Percentiles rank a stretch among this genome's conserved stretches.
Evolutionary conservation across 192 early-diverging fungal species (phyloP).

Genomic region (Umbelopsis sp.): DNA sequence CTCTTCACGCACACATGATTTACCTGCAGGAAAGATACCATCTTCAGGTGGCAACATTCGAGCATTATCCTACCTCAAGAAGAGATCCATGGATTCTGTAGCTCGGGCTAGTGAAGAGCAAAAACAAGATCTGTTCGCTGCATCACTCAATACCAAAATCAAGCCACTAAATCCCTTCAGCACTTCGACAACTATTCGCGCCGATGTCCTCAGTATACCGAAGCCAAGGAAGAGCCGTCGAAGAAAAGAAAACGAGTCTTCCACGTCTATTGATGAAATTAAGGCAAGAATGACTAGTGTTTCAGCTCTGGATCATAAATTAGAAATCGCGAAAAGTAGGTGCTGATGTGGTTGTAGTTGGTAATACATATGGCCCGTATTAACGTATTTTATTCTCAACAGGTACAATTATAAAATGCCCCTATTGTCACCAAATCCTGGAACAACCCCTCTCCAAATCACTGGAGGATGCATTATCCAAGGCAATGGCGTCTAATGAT

Average conservation of each 20-base stretch:
- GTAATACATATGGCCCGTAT: not conserved
- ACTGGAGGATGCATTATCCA: not conserved
- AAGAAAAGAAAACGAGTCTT: not conserved
- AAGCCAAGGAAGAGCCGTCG: not conserved
- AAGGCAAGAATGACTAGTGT: not conserved
- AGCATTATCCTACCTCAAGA: slow-evolving; percentile 11
- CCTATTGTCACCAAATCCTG: slow-evolving; percentile 14
- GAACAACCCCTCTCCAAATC: slow-evolving; percentile 8
- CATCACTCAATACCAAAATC: not conserved
- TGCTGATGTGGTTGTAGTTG: too few species aligned
- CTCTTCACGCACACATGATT: not conserved
- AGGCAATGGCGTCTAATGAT: not conserved
- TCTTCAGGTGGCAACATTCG: not conserved
- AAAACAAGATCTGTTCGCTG: not conserved
- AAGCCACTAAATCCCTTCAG: not conserved
- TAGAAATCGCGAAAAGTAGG: not conserved
- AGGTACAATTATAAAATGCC: not conserved
- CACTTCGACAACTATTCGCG: not conserved
- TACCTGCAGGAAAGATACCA: not conserved
- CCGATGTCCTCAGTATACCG: not conserved
- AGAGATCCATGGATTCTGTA: not conserved
- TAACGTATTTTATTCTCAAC: not conserved
- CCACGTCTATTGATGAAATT: not conserved
- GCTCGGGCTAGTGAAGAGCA: not conserved
- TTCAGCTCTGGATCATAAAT: not conserved